Evolutionary conservation across 176 grass and related monocot species (phyloP), one percentile per base, ranked within the genome.

Genomic region (Coix lacrymajobi): DNA sequence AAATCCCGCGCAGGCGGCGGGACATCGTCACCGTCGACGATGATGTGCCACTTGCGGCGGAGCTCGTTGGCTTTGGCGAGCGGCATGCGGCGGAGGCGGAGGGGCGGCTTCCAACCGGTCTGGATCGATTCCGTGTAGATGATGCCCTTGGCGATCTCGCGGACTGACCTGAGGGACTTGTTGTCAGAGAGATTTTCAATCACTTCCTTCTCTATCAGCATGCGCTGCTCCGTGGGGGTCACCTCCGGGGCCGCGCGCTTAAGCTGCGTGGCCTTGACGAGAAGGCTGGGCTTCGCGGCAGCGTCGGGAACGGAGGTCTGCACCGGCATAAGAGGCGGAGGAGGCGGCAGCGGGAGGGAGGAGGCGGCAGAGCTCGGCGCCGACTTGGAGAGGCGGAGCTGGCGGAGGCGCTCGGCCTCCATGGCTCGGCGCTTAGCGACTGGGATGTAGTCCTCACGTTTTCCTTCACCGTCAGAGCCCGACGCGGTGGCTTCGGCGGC

Each of bases 11-110:
- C 85, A 3, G 96, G 93, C 0, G 93, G 93, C 7, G 89, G 96
- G 29, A 98, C 65, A 2, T 95, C 91, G 3, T 98, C 87, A 28
- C 91, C 96, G 0, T 95, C 96, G 7, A 95, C 91, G n/a, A 98
- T 85, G 72, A 98, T 95, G 66, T 95, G 96, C 89, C 91, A 92
- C 83, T 88, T 81, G 54, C 87, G 86, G 56, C 96, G 87, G 63
- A 98, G 73, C 12, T 65, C 69, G 31, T 95, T 84, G 56, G 90
- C 92, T 24, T 72, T 81, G 22, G 60, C 28, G 22, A 29, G 44
- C 5, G 92, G 80, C 92, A 94, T 89, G 25, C 66, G 80, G 24
- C 89, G 92, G 76, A 94, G 88, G 66, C 64, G 87, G 37, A 91
- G 89, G 1, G 92, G 92, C 11, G 92, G 92, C 68, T 91, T 94